These are phyloP conservation scores for Xylaria sp. DNA, from an alignment of 2,329 filamentous ascomycete species.

Conservation along the genomic window DNA sequence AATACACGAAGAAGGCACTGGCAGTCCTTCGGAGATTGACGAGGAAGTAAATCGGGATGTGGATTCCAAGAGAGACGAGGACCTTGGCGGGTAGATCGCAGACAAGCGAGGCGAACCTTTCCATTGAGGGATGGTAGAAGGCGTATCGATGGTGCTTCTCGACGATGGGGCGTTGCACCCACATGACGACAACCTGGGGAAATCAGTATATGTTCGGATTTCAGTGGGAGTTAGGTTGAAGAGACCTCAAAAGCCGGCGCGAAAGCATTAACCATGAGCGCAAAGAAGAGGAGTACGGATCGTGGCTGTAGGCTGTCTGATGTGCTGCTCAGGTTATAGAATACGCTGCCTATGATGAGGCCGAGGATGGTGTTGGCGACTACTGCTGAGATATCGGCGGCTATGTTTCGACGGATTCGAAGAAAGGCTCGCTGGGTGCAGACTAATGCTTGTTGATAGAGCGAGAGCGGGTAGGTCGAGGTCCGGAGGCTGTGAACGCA, in stretches of 20 bases:
- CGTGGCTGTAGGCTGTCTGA: constrained; percentile 69
- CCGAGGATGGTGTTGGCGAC: constrained; percentile 68
- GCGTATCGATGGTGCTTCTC: constrained; percentile 84
- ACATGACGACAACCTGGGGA: constrained; percentile 68
- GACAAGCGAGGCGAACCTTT: constrained; percentile 77
- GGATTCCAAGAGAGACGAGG: constrained; percentile 66
- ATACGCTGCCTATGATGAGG: constrained; percentile 70
- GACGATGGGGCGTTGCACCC: constrained; percentile 81
- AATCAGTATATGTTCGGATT: background rate
- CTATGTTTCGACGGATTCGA: constrained; percentile 7
- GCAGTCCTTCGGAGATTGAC: constrained; percentile 67
- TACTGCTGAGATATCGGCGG: constrained; percentile 39
- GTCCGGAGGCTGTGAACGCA: background rate
- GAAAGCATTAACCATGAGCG: constrained; percentile 77
- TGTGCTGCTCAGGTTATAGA: constrained; percentile 62
- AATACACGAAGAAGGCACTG: constrained; percentile 75
- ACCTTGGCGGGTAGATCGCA: constrained; percentile 79
- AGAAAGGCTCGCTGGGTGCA: constrained; percentile 2
- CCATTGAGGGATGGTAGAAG: constrained; percentile 79
- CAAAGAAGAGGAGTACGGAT: constrained; percentile 77
- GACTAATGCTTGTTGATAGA: background rate
- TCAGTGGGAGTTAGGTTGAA: constrained; percentile 11
- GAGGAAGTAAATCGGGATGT: constrained; percentile 79
- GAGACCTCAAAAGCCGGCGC: constrained; percentile 63
- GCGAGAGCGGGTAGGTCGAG: background rate